A percentile compares a stretch with the other conserved stretches of the same genome.
phyloP scores from a whole-genome alignment of 805 yeast species.

The Yamadazyma olivae region DNA sequence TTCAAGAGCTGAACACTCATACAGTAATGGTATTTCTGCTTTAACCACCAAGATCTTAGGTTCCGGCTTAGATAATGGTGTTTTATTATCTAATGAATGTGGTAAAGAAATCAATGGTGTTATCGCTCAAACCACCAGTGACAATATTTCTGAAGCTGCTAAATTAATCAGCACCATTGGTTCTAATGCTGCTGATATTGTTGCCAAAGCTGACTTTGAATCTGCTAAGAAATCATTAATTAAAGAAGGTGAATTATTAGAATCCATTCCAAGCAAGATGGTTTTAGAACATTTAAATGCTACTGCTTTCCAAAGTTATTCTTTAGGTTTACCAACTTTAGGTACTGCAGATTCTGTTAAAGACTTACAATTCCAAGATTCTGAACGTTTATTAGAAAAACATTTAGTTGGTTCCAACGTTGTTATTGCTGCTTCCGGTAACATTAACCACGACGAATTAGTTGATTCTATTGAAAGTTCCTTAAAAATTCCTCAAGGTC shows the following conservation, averaged over 20 bases:
- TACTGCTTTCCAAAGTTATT: slow-evolving; percentile 84
- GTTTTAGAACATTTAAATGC: slow-evolving; percentile 75
- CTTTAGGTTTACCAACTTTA: slow-evolving; percentile 69
- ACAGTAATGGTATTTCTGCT: slow-evolving; percentile 78
- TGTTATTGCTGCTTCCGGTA: slow-evolving; percentile 71
- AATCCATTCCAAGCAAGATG: slow-evolving; percentile 51
- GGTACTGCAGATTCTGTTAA: slow-evolving; percentile 70
- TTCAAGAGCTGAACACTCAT: slow-evolving; percentile 73
- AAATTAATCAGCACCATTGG: slow-evolving; percentile 46
- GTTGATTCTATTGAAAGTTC: slow-evolving; percentile 61
- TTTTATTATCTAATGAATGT: slow-evolving; percentile 50
- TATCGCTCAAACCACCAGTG: slow-evolving; percentile 52
- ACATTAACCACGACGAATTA: slow-evolving; percentile 64
- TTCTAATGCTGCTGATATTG: slow-evolving; percentile 31
- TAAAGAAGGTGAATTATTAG: slow-evolving; percentile 50
- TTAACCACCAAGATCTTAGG: slow-evolving; percentile 53
- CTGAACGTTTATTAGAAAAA: slow-evolving; percentile 51
- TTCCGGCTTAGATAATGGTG: slow-evolving; percentile 49
- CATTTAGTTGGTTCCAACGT: slow-evolving; percentile 62
- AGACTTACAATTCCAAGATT: slow-evolving; percentile 57
- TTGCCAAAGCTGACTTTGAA: slow-evolving; percentile 45
- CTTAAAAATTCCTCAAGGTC: slow-evolving; percentile 49
- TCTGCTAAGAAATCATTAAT: slow-evolving; percentile 46
- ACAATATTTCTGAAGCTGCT: slow-evolving; percentile 50
- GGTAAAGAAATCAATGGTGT: slow-evolving; percentile 66